Conservation (phyloP, 2,329 filamentous ascomycete genomes). For the Xylariales sp. region DNA sequence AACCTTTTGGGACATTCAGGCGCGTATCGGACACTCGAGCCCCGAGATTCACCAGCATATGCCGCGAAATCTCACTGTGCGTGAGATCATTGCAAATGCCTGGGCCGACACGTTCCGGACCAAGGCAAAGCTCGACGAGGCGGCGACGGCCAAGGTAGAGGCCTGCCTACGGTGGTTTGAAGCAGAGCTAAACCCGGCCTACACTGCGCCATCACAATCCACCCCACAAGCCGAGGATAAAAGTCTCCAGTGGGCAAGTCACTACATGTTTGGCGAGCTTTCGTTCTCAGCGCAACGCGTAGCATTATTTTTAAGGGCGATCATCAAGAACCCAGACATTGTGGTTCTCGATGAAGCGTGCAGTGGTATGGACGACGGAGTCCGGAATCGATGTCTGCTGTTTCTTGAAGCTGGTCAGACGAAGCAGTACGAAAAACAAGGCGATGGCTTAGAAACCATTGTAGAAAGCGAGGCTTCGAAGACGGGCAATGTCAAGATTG, state of each 20-base stretch:
- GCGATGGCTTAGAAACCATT: conserved; percentile 50
- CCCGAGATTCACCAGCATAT: conserved; percentile 96
- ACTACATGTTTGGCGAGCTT: conserved; percentile 76
- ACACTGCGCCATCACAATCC: conserved; percentile 43
- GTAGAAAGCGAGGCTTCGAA: conserved; percentile 61
- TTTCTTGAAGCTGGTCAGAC: conserved; percentile 77
- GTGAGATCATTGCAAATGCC: conserved; percentile 82
- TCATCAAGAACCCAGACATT: conserved; percentile 83
- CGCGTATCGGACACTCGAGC: conserved; percentile 89
- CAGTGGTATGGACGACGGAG: conserved; percentile 82
- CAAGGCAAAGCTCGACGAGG: conserved; percentile 71
- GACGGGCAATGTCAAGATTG: conserved; percentile 61
- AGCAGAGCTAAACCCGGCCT: conserved; percentile 74
- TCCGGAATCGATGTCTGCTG: conserved; percentile 86
- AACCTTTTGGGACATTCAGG: conserved; percentile 92
- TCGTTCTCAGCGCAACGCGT: conserved; percentile 87
- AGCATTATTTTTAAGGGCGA: conserved; percentile 82
- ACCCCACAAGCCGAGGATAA: conserved; percentile 29
- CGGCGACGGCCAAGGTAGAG: conserved; percentile 71
- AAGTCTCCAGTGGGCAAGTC: conserved; percentile 71
- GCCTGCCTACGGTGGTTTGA: conserved; percentile 81
- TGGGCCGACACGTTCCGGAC: conserved; percentile 90
- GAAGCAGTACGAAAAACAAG: conserved; percentile 55
- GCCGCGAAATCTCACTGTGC: conserved; percentile 78
- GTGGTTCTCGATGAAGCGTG: conserved; percentile 90